Evolutionary conservation across 495 filamentous ascomycete species (phyloP).

Genomic region (Thozetella sp.): DNA sequence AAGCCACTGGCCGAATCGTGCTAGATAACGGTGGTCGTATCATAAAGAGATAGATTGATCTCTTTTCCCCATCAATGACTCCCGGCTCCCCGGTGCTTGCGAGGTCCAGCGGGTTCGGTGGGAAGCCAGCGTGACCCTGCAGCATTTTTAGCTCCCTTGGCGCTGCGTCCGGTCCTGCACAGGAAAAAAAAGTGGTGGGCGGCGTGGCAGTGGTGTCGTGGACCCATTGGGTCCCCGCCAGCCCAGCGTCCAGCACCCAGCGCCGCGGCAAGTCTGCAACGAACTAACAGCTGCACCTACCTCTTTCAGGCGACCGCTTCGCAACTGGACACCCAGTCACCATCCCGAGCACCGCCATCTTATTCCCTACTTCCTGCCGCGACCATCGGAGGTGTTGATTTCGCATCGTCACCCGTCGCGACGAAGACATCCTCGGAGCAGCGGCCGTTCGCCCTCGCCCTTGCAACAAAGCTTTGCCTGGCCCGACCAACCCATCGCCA

Average conservation of each 20-base stretch:
- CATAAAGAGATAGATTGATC: too few species aligned
- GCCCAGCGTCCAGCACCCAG: not conserved
- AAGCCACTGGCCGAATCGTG: too few species aligned
- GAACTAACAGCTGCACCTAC: slow-evolving; percentile 2
- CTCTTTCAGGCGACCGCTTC: not conserved
- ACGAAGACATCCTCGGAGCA: not conserved
- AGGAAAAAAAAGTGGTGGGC: not conserved
- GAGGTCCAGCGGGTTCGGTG: too few species aligned
- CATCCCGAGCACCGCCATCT: not conserved
- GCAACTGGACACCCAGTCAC: slow-evolving; percentile 2
- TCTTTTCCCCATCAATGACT: too few species aligned
- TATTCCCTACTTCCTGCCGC: not conserved
- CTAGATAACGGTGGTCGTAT: too few species aligned
- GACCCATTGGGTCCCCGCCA: not conserved
- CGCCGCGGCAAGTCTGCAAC: not conserved
- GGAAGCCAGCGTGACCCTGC: too few species aligned
- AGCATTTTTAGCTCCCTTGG: too few species aligned
- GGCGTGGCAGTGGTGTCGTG: too few species aligned
- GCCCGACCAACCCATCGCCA: not conserved
- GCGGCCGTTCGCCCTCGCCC: not conserved
- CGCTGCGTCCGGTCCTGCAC: not conserved
- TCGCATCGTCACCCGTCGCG: not conserved
- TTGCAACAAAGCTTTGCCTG: too few species aligned
- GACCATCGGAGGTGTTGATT: not conserved
- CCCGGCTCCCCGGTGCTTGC: too few species aligned